These are phyloP conservation scores for Globisporangium nunn DNA, from an alignment of 352 stramenopile species.

Conservation along the genomic window DNA sequence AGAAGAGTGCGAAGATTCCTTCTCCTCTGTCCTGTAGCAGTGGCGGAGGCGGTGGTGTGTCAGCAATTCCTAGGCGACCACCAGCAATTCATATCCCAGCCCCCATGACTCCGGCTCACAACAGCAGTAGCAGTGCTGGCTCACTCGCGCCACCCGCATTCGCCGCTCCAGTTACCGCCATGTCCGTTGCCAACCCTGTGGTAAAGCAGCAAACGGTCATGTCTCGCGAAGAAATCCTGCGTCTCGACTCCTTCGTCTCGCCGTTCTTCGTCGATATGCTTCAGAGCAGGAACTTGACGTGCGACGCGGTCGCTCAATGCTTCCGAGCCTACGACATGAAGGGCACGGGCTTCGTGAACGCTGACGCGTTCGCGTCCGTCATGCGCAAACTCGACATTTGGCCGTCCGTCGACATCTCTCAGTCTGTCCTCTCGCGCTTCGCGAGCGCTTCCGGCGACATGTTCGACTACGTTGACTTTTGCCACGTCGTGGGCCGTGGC, in stretches of 20 bases:
- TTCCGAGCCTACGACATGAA: slow-evolving; percentile 61
- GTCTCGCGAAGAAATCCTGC: slow-evolving; percentile 36
- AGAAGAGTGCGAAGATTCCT: neutral
- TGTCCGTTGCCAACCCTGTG: neutral
- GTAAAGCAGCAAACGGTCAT: neutral
- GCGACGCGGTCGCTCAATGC: slow-evolving; percentile 18
- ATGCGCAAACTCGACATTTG: slow-evolving; percentile 60
- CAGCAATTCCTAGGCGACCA: neutral
- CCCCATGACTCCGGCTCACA: neutral
- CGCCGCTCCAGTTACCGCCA: neutral
- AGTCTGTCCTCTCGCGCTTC: slow-evolving; percentile 44
- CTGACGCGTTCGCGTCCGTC: slow-evolving; percentile 53
- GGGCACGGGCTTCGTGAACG: slow-evolving; percentile 48
- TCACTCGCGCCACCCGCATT: neutral
- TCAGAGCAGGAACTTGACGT: slow-evolving; percentile 27
- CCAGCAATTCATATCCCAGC: slow-evolving; percentile 2
- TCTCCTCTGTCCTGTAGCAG: neutral
- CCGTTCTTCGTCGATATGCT: slow-evolving; percentile 49
- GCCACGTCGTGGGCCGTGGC: slow-evolving; percentile 21
- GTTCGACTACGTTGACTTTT: slow-evolving; percentile 77
- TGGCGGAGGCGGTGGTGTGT: neutral
- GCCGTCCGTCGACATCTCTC: slow-evolving; percentile 29
- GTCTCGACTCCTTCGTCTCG: slow-evolving; percentile 30
- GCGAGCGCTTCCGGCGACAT: slow-evolving; percentile 30
- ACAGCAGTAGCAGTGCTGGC: neutral